A percentile compares a stretch with the other conserved stretches of the same genome.
Conservation (phyloP, 2,329 filamentous ascomycete species). For the Exophiala aquamarina region DNA sequence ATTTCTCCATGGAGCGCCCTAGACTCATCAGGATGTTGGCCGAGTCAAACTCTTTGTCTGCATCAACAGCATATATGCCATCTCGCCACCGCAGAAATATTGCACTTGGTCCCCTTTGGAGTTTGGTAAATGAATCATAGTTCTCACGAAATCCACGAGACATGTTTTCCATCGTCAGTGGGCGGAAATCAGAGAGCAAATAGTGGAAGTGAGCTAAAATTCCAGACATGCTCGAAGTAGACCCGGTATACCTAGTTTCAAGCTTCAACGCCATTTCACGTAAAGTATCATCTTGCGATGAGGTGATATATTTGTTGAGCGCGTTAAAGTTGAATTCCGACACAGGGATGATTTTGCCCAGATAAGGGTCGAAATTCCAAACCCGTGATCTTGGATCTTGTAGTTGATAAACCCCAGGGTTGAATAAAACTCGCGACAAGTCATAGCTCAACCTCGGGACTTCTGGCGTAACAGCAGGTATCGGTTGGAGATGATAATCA, state of each 20-base stretch:
- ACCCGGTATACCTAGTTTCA: slow-evolving; percentile 82
- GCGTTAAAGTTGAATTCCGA: slow-evolving; percentile 89
- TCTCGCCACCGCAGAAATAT: slow-evolving; percentile 81
- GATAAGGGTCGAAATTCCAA: slow-evolving; percentile 95
- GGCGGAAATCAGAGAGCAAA: slow-evolving; percentile 80
- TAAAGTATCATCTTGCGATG: slow-evolving; percentile 76
- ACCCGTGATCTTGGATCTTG: slow-evolving; percentile 85
- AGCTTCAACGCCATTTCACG: slow-evolving; percentile 66
- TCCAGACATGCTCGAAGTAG: slow-evolving; percentile 93
- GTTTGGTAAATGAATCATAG: slow-evolving; percentile 66
- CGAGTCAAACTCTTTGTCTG: slow-evolving; percentile 86
- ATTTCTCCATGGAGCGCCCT: slow-evolving; percentile 94
- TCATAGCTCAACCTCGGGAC: slow-evolving; percentile 42
- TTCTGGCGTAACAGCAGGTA: slow-evolving; percentile 23
- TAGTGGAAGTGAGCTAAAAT: slow-evolving; percentile 90
- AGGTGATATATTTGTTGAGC: slow-evolving; percentile 84
- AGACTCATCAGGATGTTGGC: slow-evolving; percentile 88
- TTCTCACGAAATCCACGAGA: slow-evolving; percentile 67
- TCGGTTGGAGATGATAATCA: slow-evolving; percentile 52
- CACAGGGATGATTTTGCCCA: slow-evolving; percentile 89
- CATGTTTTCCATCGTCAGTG: slow-evolving; percentile 64
- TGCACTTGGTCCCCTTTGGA: slow-evolving; percentile 72
- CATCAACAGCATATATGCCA: slow-evolving; percentile 89
- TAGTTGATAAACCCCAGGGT: slow-evolving; percentile 85
- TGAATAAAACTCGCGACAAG: slow-evolving; percentile 90